Conservation (phyloP, 352 stramenopile species). For the Phytopythium boreale region DNA sequence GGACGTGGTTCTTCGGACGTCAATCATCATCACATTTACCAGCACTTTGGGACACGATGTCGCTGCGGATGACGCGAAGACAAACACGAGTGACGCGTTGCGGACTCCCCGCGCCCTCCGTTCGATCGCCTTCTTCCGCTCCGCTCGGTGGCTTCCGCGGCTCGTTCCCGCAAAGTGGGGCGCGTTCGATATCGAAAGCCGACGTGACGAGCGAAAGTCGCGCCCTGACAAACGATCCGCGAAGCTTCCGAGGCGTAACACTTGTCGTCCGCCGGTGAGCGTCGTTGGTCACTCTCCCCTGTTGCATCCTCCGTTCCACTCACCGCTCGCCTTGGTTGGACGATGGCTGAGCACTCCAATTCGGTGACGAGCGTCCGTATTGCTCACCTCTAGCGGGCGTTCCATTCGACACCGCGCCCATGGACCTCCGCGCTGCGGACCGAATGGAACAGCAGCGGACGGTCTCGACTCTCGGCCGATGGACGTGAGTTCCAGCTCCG, state of each 20-base stretch:
- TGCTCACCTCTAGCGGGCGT: background rate
- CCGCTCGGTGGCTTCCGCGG: background rate
- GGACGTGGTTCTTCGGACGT: background rate
- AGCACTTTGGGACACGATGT: background rate
- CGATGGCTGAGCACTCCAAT: background rate
- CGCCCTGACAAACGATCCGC: background rate
- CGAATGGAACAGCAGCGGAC: background rate
- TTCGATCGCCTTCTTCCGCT: background rate
- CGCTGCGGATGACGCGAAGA: too few species aligned
- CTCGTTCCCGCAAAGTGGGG: background rate
- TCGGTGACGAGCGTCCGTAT: constrained; percentile 2
- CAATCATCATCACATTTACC: background rate
- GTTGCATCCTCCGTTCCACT: too few species aligned
- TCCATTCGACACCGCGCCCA: too few species aligned
- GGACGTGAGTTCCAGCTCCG: too few species aligned
- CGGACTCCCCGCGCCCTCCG: background rate
- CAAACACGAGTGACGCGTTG: background rate
- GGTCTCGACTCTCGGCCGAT: background rate
- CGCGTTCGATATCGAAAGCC: background rate
- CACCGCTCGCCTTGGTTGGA: too few species aligned
- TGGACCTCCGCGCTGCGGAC: too few species aligned
- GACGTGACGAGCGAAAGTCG: background rate
- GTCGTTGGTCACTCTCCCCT: too few species aligned
- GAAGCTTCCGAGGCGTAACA: background rate
- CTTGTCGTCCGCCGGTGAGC: background rate